Conservation (phyloP, 805 yeast species). For the Clavispora vitiphila region DNA sequence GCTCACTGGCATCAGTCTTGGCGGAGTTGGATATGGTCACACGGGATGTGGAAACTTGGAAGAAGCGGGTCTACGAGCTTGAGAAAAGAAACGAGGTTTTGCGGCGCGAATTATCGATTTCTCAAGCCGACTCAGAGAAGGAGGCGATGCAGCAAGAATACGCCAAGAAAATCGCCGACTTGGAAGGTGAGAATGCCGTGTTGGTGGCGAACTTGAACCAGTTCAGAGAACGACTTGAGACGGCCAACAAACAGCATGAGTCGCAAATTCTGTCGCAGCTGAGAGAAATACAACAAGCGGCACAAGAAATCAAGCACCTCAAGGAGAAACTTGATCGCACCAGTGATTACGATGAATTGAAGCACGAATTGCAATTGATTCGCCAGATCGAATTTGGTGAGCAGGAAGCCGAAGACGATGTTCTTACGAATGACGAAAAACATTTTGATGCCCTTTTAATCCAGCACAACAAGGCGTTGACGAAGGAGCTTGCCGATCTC, state of each 20-base stretch:
- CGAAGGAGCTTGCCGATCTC: slow-evolving; percentile 60
- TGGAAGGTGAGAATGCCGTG: slow-evolving; percentile 67
- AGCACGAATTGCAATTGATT: slow-evolving; percentile 66
- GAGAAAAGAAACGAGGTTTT: slow-evolving; percentile 76
- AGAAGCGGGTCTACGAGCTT: slow-evolving; percentile 60
- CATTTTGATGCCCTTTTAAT: slow-evolving; percentile 56
- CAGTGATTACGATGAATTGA: slow-evolving; percentile 75
- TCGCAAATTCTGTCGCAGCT: slow-evolving; percentile 34
- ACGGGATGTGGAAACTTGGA: slow-evolving; percentile 69
- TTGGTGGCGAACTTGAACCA: slow-evolving; percentile 55
- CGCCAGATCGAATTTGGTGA: slow-evolving; percentile 72
- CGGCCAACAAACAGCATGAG: slow-evolving; percentile 18
- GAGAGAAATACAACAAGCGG: slow-evolving; percentile 44
- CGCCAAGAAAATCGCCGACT: slow-evolving; percentile 44
- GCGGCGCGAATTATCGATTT: slow-evolving; percentile 55
- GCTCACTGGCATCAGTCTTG: slow-evolving; percentile 29
- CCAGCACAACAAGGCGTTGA: slow-evolving; percentile 67
- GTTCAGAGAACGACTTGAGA: slow-evolving; percentile 29
- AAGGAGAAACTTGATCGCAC: slow-evolving; percentile 46
- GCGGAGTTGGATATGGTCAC: slow-evolving; percentile 63
- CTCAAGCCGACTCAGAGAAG: slow-evolving; percentile 44
- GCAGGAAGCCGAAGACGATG: background rate
- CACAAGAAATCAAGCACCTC: slow-evolving; percentile 47
- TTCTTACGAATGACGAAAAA: slow-evolving; percentile 29
- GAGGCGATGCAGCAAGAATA: slow-evolving; percentile 36